Conservation (phyloP, 2,329 filamentous ascomycete species). For the Penicillium vulpinum region DNA sequence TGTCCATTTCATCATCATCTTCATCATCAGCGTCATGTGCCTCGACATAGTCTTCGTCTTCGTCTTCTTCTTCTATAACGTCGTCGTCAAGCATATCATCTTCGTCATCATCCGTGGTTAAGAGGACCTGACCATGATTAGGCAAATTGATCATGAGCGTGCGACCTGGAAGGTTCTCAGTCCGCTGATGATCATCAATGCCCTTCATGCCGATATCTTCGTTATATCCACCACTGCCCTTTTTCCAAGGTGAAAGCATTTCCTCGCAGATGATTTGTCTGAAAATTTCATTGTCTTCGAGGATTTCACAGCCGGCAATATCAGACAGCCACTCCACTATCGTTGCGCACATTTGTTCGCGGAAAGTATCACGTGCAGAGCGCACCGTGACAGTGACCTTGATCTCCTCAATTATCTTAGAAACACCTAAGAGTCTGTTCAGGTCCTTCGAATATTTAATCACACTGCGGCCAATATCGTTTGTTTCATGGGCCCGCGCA, state of each 20-base stretch:
- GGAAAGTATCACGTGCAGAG: slow-evolving; percentile 89
- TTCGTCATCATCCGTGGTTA: slow-evolving; percentile 52
- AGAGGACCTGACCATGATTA: slow-evolving; percentile 42
- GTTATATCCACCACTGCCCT: slow-evolving; percentile 81
- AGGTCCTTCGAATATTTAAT: slow-evolving; percentile 75
- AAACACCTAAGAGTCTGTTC: slow-evolving; percentile 70
- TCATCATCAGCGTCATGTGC: slow-evolving; percentile 52
- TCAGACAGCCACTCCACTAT: slow-evolving; percentile 96
- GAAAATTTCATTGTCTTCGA: slow-evolving; percentile 74
- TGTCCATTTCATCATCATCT: slow-evolving; percentile 44
- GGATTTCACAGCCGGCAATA: slow-evolving; percentile 84
- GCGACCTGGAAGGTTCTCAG: slow-evolving; percentile 51
- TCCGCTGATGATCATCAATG: slow-evolving; percentile 75
- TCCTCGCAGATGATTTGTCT: slow-evolving; percentile 86
- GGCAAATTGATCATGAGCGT: slow-evolving; percentile 44
- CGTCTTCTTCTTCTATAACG: slow-evolving; percentile 37
- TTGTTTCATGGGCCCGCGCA: slow-evolving; percentile 79
- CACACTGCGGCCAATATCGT: slow-evolving; percentile 83
- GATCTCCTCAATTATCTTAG: slow-evolving; percentile 88
- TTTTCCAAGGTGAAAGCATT: slow-evolving; percentile 80
- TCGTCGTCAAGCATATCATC: slow-evolving; percentile 37
- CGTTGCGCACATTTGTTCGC: slow-evolving; percentile 97
- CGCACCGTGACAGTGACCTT: slow-evolving; percentile 94
- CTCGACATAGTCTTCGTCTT: slow-evolving; percentile 49
- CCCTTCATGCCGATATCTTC: slow-evolving; percentile 73